Conservation (phyloP, 2,329 filamentous ascomycete species). For the Calonectria pseudoreteaudii region DNA sequence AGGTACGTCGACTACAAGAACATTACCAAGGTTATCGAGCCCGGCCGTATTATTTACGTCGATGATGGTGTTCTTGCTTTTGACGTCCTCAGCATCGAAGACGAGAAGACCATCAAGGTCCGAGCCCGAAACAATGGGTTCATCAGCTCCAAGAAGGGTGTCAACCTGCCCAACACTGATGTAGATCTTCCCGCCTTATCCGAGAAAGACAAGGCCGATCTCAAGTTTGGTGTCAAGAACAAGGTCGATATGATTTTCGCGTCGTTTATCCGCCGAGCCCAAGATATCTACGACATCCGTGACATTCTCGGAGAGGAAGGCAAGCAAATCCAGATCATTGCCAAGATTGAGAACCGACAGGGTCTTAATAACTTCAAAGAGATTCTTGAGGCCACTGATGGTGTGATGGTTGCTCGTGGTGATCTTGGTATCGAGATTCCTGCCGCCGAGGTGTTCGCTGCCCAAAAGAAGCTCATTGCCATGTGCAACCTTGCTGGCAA, state of each 20-base stretch:
- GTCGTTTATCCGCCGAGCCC: constrained; percentile 94
- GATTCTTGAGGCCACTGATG: constrained; percentile 95
- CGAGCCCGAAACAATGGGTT: constrained; percentile 96
- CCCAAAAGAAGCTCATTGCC: constrained; percentile 99
- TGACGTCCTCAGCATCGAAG: constrained; percentile 87
- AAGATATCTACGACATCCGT: constrained; percentile 94
- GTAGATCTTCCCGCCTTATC: constrained; percentile 97
- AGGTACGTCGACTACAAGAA: constrained; percentile 99
- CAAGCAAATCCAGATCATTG: constrained; percentile 98
- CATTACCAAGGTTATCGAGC: constrained; percentile 97
- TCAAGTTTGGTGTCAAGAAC: constrained; percentile 97
- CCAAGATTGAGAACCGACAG: constrained; percentile 99
- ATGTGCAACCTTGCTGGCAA: constrained; percentile 99
- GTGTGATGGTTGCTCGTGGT: constrained; percentile 99
- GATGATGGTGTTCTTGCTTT: constrained; percentile 98
- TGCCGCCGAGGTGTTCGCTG: constrained; percentile 97
- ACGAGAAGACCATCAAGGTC: constrained; percentile 89
- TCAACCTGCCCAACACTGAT: constrained; percentile 98
- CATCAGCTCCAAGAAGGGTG: constrained; percentile 99
- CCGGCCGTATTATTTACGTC: constrained; percentile 95
- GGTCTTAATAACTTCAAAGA: constrained; percentile 99
- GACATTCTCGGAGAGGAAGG: constrained; percentile 90
- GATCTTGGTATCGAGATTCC: constrained; percentile 97
- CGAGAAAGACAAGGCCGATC: constrained; percentile 96
- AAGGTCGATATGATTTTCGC: constrained; percentile 99